phyloP scores from a whole-genome alignment of 2,329 filamentous ascomycete genomes.

The Paraphaeosphaeria sporulosa region DNA sequence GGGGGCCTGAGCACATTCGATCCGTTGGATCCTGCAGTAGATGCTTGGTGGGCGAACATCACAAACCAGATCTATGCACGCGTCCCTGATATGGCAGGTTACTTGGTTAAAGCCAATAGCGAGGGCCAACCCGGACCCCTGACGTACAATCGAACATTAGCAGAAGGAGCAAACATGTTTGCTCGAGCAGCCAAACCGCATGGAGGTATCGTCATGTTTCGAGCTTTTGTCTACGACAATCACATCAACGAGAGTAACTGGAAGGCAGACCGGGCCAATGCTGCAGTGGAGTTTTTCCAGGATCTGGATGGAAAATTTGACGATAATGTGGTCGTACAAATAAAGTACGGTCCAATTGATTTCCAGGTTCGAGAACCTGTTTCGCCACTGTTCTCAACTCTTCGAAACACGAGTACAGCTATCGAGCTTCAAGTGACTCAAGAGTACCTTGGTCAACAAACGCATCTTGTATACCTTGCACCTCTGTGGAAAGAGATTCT shows the following conservation, averaged over 20 bases:
- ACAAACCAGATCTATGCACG: constrained; percentile 66
- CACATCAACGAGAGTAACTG: constrained; percentile 65
- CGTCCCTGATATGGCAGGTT: constrained; percentile 73
- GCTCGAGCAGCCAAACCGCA: constrained; percentile 90
- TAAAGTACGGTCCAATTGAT: constrained; percentile 78
- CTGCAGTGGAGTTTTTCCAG: constrained; percentile 72
- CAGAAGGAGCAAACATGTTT: constrained; percentile 74
- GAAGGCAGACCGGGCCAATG: constrained; percentile 73
- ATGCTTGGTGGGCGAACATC: constrained; percentile 68
- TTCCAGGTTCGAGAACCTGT: constrained; percentile 75
- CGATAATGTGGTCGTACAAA: constrained; percentile 74
- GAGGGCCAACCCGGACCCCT: constrained; percentile 75
- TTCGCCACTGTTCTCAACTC: constrained; percentile 68
- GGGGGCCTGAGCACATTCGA: constrained; percentile 69
- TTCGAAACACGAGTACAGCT: constrained; percentile 58
- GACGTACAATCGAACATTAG: constrained; percentile 73
- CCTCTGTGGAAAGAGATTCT: constrained; percentile 74
- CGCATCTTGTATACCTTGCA: constrained; percentile 71
- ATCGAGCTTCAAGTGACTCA: constrained; percentile 73
- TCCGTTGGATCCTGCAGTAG: constrained; percentile 66
- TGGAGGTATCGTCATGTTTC: constrained; percentile 81
- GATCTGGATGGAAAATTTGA: constrained; percentile 71
- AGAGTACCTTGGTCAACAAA: constrained; percentile 76
- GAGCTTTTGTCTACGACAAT: constrained; percentile 74
- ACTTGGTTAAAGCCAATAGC: constrained; percentile 74